Conservation (phyloP, 495 filamentous ascomycete species). For the Lasiosphaeria ovina region DNA sequence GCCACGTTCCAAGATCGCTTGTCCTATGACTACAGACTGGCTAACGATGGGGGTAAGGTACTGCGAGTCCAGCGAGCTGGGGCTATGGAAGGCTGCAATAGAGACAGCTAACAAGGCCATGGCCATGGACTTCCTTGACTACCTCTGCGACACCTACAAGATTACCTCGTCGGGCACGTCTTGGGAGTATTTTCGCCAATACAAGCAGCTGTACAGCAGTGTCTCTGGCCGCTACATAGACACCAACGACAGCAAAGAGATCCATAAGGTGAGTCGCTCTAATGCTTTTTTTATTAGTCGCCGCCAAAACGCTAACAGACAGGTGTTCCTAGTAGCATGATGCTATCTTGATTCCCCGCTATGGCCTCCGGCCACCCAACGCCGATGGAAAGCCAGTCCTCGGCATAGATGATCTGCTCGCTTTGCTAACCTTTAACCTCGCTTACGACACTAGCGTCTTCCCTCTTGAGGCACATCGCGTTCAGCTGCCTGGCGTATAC, state of each 20-base stretch:
- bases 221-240: not conserved
- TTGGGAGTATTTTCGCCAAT: slow-evolving; percentile 12
- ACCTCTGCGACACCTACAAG: slow-evolving; percentile 5
- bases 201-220: slow-evolving; percentile 11
- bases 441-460: slow-evolving; percentile 2
- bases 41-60: slow-evolving; percentile 19
- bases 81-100: not conserved
- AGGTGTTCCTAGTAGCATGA: not conserved
- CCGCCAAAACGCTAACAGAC: not conserved
- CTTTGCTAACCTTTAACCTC: not conserved
- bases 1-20: not conserved
- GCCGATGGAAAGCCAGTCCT: not conserved
- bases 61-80: slow-evolving; percentile 7
- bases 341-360: not conserved
- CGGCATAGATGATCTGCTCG: not conserved
- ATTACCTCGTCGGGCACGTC: slow-evolving; percentile 10
- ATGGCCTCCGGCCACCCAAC: not conserved
- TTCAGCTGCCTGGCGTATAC: not conserved
- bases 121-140: slow-evolving; percentile 14
- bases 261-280: slow-evolving; percentile 1
- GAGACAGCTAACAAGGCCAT: slow-evolving; percentile 2
- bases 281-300: not conserved
- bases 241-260: slow-evolving; percentile 1
- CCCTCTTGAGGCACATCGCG: not conserved
- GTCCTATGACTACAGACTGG: not conserved